Evolutionary conservation across 1,284 basidiomycete species (phyloP).

Genomic region (Apiotrichum mycotoxinovorans): DNA sequence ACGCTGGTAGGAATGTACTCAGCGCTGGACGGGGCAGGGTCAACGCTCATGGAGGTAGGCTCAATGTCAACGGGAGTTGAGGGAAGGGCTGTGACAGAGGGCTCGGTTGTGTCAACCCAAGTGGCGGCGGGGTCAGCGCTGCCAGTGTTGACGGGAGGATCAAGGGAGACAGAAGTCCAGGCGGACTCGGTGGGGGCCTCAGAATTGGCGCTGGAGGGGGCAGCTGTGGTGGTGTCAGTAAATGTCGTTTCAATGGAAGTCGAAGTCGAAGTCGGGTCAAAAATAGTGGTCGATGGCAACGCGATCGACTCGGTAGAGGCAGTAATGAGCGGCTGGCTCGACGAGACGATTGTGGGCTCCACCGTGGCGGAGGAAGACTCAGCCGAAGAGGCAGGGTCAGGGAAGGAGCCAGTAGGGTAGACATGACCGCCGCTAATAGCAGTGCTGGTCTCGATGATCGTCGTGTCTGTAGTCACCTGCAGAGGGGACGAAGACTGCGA

Average conservation of each 20-base stretch:
- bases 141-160: no score
- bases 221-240: slow-evolving; percentile 1
- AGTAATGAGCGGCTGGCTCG: neutral
- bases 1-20: neutral
- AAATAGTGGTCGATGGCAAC: neutral
- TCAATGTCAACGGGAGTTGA: no score
- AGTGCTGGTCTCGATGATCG: neutral
- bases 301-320: neutral
- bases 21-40: neutral
- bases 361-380: slow-evolving; percentile 2
- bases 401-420: neutral
- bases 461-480: neutral
- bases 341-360: neutral
- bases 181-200: neutral
- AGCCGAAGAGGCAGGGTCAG: neutral
- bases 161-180: neutral
- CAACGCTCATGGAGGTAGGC: neutral
- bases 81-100: no score
- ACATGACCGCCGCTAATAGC: neutral
- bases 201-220: neutral
- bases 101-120: no score
- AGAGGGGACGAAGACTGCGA: slow-evolving; percentile 2
- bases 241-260: neutral
- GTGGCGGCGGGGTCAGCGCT: no score
- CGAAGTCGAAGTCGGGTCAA: neutral